phyloP scores from a whole-genome alignment of 2,329 filamentous ascomycete genomes.

The Fusarium cicatricum region DNA sequence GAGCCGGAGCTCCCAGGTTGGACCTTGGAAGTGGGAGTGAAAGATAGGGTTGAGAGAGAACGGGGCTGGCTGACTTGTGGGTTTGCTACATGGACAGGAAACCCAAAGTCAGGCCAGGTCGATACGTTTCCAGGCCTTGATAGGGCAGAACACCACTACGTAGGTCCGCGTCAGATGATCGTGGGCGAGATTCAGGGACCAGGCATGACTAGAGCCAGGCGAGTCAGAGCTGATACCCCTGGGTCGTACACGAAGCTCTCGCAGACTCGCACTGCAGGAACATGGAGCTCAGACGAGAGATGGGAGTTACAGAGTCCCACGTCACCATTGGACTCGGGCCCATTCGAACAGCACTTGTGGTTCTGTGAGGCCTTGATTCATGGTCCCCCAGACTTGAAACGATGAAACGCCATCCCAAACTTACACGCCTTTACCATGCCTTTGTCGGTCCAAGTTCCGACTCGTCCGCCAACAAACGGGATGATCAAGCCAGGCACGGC shows the following conservation, averaged over 20 bases:
- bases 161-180: conserved; percentile 13
- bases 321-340: neutral
- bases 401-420: conserved; percentile 32
- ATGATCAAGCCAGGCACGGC: too few relatives aligned
- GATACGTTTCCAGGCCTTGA: conserved; percentile 11
- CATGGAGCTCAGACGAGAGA: neutral
- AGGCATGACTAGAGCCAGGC: neutral
- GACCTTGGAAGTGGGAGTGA: neutral
- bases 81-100: conserved; percentile 6
- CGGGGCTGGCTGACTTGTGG: neutral
- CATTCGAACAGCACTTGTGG: neutral
- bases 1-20: neutral
- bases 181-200: neutral
- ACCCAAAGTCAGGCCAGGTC: conserved; percentile 35
- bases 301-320: too few relatives aligned
- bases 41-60: neutral
- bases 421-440: conserved; percentile 25
- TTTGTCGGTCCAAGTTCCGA: conserved; percentile 16
- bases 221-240: too few relatives aligned
- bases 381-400: conserved; percentile 19
- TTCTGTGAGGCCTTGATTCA: neutral
- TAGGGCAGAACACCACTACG: conserved; percentile 27
- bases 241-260: neutral
- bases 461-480: conserved; percentile 11
- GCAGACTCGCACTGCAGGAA: conserved; percentile 13